Evolutionary conservation across 163 green algal genomes (phyloP).

Genomic region (Coccomyxa subellipsoidea): DNA sequence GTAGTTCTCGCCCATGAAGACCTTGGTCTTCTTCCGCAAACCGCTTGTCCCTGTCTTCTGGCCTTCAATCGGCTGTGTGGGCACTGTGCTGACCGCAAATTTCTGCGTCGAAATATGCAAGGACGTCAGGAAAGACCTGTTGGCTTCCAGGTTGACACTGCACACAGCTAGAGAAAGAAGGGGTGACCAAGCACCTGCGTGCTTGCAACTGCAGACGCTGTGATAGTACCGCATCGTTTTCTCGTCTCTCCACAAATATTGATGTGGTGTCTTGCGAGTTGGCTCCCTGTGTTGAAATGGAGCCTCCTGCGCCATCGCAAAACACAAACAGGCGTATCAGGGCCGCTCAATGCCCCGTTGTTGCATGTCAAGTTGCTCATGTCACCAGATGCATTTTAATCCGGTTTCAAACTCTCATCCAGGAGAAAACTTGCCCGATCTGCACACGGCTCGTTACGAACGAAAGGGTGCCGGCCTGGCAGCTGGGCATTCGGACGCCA

Average conservation of each 20-base stretch:
- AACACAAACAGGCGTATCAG: neutral
- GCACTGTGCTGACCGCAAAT: conserved; percentile 74
- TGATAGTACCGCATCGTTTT: neutral
- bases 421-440: neutral
- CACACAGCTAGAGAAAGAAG: no score
- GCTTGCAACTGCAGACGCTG: neutral
- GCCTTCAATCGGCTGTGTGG: conserved; percentile 94
- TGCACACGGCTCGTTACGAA: neutral
- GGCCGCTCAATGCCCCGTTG: no score
- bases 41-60: conserved; percentile 98
- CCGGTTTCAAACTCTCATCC: neutral
- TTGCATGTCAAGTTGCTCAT: no score
- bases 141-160: no score
- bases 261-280: neutral
- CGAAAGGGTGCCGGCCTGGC: neutral
- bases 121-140: no score
- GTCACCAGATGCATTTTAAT: no score
- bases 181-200: neutral
- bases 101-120: conserved; percentile 12
- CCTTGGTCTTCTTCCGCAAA: conserved; percentile 97
- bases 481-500: neutral
- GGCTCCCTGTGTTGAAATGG: neutral
- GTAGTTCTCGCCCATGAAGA: conserved; percentile 88
- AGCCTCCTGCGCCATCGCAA: neutral
- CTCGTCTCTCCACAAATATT: neutral